Percentiles rank a stretch among this genome's conserved stretches.
These are phyloP conservation scores for Microbotryum lychnidis-dioicae DNA, from an alignment of 1,284 basidiomycete genomes.

Conservation along the genomic window DNA sequence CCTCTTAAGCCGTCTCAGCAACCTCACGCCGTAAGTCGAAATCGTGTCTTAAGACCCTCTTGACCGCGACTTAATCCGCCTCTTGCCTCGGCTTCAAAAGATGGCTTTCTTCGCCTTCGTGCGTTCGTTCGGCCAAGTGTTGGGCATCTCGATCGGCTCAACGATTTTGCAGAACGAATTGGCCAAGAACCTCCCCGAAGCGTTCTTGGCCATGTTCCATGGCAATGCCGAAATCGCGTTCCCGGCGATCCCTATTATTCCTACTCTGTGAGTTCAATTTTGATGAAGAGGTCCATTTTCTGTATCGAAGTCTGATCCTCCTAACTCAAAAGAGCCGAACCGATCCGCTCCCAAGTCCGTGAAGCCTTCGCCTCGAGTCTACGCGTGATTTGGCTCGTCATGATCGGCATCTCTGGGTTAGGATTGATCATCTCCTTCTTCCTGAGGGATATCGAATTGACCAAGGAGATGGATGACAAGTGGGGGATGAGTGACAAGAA, in stretches of 20 bases:
- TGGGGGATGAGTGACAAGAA: slow-evolving; percentile 10
- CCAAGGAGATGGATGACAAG: slow-evolving; percentile 23
- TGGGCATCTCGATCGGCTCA: slow-evolving; percentile 24
- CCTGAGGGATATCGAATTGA: slow-evolving; percentile 19
- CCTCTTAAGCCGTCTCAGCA: slow-evolving; percentile 16
- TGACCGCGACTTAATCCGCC: not conserved
- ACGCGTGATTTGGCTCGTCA: slow-evolving; percentile 24
- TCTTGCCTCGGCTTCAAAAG: not conserved
- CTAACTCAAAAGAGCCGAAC: slow-evolving; percentile 16
- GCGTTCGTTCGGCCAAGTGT: slow-evolving; percentile 22
- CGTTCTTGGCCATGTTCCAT: not conserved
- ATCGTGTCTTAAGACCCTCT: not conserved
- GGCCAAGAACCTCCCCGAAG: not conserved
- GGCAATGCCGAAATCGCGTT: slow-evolving; percentile 2
- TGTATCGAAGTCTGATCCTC: not conserved
- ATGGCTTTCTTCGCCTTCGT: slow-evolving; percentile 23
- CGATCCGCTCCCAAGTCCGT: slow-evolving; percentile 19
- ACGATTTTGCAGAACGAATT: slow-evolving; percentile 20
- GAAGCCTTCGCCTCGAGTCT: slow-evolving; percentile 26
- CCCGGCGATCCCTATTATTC: slow-evolving; percentile 17
- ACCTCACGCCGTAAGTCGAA: slow-evolving; percentile 17
- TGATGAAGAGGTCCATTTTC: not conserved
- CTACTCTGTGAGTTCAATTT: slow-evolving; percentile 6
- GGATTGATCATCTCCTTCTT: slow-evolving; percentile 12
- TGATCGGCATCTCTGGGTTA: slow-evolving; percentile 16